phyloP scores from a whole-genome alignment of 306 rosid species.

The Gleditsia sinensis region DNA sequence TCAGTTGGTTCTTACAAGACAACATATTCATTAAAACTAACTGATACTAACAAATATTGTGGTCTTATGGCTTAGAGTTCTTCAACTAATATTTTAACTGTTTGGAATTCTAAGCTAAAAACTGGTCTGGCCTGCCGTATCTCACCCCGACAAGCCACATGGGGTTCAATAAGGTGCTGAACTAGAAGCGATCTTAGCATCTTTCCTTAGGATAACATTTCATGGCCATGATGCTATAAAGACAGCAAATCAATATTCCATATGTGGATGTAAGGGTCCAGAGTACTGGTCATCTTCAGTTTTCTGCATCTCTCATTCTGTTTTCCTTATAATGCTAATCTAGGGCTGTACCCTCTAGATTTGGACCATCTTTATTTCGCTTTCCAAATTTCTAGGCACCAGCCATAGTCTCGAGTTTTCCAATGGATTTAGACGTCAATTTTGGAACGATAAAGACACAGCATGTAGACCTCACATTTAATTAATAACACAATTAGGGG shows the following conservation, averaged over 20 bases:
- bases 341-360: constrained; percentile 7
- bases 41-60: too few relatives aligned
- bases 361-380: constrained; percentile 31
- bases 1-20: constrained; percentile 30
- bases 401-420: too few relatives aligned
- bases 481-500: too few relatives aligned
- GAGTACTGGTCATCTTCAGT: constrained; percentile 13
- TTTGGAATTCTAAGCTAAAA: constrained; percentile 17
- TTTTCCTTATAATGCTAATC: neutral
- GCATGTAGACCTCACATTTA: too few relatives aligned
- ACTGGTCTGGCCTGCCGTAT: constrained; percentile 7
- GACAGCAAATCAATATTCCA: constrained; percentile 28
- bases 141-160: constrained; percentile 24
- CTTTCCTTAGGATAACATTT: constrained; percentile 33
- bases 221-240: constrained; percentile 32
- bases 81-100: neutral
- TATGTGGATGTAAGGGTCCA: constrained; percentile 35
- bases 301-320: neutral
- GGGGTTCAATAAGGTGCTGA: constrained; percentile 11
- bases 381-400: neutral
- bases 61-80: neutral
- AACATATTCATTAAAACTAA: constrained; percentile 25
- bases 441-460: too few relatives aligned
- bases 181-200: constrained; percentile 28
- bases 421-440: too few relatives aligned